Evolutionary conservation across 106 monocot genomes (phyloP), one percentile per base, ranked within the genome.

Genomic region (Dendrobium catenatum): DNA sequence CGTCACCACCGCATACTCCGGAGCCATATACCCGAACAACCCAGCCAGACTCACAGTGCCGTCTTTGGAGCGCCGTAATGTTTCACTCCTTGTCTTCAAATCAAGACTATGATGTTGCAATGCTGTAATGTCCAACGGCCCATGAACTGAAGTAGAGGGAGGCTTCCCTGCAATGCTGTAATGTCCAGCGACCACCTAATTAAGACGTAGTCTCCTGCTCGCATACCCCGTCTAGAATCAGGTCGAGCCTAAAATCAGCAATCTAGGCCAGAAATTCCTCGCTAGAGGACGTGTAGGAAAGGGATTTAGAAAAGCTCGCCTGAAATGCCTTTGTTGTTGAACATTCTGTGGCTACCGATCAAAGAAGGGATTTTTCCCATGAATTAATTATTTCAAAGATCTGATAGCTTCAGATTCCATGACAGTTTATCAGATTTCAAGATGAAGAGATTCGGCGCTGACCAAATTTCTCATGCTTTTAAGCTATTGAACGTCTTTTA

Each of bases 11-110:
- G 40, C 40, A 37, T 37, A 72, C 72, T 72, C 72, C 61, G 96
- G 94, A 27, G 96, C 91, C 83, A 94, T 92, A 80, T 96, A 96
- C 1, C 96, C 90, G 33, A 90, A 88, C 2, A 94, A 86, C 1
- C 94, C 91, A 2, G 87, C 88, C 1, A 93, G 26, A 26, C 26
- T 26, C 26, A 26, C 26, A 26, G 26, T 26, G 26, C 26, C 26
- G 26, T 26, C 26, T 26, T 26, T 26, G 26, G 26, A 26, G 26
- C 26, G 26, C 26, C 26, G 26, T 0, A 26, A 26, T 26, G 26
- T 26, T 26, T 26, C 26, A 26, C 26, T 26, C 26, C 0, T 26
- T 26, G 26, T 26, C 26, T 26, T 26, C 26, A 26, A 26, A 26
- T 26, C 26, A 26, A 26, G 26, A 26, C 26, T 26, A 26, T 26